Base-by-base conservation (phyloP, 768 basidiomycete species). In the Macrocybe gigantea region DNA sequence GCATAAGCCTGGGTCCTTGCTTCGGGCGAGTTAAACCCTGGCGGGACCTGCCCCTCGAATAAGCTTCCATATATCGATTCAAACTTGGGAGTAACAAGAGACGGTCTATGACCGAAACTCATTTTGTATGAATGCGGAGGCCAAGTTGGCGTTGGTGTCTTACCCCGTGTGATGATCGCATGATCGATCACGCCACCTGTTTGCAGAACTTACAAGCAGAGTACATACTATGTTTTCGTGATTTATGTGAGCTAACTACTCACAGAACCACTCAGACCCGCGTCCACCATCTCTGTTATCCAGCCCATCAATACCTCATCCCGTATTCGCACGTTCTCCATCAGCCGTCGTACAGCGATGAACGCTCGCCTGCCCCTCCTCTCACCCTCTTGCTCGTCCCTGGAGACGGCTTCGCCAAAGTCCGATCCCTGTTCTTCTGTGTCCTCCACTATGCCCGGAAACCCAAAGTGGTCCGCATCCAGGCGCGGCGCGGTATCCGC, bases 391-490 rank as follows among this genome's bases (percentile, higher is more conserved):
- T 61, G 67, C 50, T 84, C 85, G 61, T 74, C 56, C 72, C 78
- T 52, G 54, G 70, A 52, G 70, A 64, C 58, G 73, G 70, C 49
- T 70, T 81, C 65, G 66, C 73, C 48, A 45, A 64, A 49, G 65
- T 81, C 60, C 48, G 64, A 50, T 43, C 80, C 78, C 47, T 76
- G 74, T 12, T 85, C 88, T n/a, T 81, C 85, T n/a, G 77, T 74
- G 14, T 87, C 88, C 51, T 90, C 86, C 34, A 89, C 69, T 14
- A 89, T 46, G 0, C 86, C 91, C 5, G 93, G 93, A 63, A 95
- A 90, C 0, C 93, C 93, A 63, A 93, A 95, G 53, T 89, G 87
- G 49, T 94, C 90, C 14, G 78, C 85, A 58, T 89, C 85, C 2
- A 74, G 82, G 29, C 87, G 75, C 32, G 88, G 87, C 0, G 77